Evolutionary conservation across 225 moss, liverwort and hornwort genomes (phyloP).

Genomic region (Neckera pumila): DNA sequence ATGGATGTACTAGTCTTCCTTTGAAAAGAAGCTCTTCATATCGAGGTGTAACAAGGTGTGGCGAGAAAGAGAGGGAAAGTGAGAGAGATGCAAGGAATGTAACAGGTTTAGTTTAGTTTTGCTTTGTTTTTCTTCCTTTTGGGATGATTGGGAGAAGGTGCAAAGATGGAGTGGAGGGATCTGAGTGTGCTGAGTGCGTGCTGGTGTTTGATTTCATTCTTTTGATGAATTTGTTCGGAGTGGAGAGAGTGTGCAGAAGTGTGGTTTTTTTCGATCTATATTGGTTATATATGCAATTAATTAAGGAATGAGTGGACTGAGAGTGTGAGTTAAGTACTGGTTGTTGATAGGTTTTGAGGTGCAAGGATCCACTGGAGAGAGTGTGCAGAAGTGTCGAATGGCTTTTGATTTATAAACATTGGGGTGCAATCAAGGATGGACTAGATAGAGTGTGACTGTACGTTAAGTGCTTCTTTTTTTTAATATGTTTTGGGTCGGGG

Average conservation of each 20-base stretch:
- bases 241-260: neutral
- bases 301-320: neutral
- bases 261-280: neutral
- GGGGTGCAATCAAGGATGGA: neutral
- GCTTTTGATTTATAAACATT: neutral
- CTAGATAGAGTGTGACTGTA: neutral
- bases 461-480: neutral
- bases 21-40: slow-evolving; percentile 9
- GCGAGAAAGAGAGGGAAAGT: neutral
- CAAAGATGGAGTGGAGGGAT: neutral
- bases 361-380: neutral
- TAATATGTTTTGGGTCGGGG: neutral
- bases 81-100: neutral
- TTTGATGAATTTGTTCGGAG: neutral
- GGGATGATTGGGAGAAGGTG: neutral
- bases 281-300: neutral
- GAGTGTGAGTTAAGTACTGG: no score
- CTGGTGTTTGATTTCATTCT: neutral
- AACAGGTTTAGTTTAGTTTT: neutral
- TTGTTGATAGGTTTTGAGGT: neutral
- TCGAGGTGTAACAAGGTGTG: slow-evolving; percentile 20
- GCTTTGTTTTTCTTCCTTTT: no score
- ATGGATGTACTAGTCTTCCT: neutral
- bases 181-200: neutral
- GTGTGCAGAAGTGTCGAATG: neutral